phyloP scores from a whole-genome alignment of 2,329 filamentous ascomycete genomes.

The Colletotrichum brevisporum region DNA sequence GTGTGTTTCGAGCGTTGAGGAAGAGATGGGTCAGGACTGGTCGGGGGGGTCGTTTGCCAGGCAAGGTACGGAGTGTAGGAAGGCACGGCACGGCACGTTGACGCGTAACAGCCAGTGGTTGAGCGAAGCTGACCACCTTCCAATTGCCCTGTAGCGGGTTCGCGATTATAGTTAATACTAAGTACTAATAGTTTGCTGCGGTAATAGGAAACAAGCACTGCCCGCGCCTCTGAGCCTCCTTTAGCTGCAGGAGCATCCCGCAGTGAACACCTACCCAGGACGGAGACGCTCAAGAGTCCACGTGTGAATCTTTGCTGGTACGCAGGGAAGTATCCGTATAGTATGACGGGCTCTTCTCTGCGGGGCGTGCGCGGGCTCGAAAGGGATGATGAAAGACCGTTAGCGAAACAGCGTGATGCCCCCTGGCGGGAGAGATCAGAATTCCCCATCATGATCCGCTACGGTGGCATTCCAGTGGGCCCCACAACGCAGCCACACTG shows the following conservation, averaged over 20 bases:
- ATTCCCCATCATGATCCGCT: constrained; percentile 20
- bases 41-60: constrained; percentile 22
- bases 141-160: constrained; percentile 8
- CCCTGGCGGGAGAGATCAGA: constrained; percentile 12
- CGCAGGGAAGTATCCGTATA: no score
- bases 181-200: constrained; percentile 1
- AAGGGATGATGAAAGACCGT: constrained; percentile 17
- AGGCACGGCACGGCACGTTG: neutral
- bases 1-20: constrained; percentile 26
- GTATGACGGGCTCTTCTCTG: constrained; percentile 3
- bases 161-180: constrained; percentile 24
- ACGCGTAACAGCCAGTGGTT: constrained; percentile 15
- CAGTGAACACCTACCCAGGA: neutral
- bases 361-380: neutral
- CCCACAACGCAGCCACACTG: neutral
- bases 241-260: neutral
- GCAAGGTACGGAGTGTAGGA: constrained; percentile 1
- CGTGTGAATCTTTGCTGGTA: constrained; percentile 10
- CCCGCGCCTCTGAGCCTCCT: neutral
- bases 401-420: constrained; percentile 3
- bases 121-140: constrained; percentile 2
- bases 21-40: constrained; percentile 22
- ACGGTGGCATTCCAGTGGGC: constrained; percentile 28
- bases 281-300: neutral
- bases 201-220: neutral